A percentile compares a stretch with the other conserved stretches of the same genome.
Conservation (phyloP, 768 basidiomycete genomes). For the Leccinum longicurvipes region DNA sequence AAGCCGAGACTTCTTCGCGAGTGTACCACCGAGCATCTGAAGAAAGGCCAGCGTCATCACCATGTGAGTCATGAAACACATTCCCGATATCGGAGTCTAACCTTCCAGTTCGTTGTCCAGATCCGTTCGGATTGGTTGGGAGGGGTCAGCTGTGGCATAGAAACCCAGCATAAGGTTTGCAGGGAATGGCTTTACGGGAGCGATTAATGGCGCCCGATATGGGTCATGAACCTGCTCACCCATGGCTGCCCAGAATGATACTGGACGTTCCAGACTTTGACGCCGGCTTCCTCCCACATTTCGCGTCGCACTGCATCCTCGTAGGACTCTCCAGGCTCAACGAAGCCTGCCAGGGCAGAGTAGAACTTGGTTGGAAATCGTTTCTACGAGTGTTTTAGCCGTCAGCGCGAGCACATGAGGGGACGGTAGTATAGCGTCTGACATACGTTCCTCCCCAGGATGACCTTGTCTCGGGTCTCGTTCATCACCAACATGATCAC, state of each 20-base stretch:
- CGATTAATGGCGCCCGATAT: not conserved
- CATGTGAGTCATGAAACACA: not conserved
- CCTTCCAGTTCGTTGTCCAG: conserved; percentile 96
- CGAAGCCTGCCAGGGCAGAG: conserved; percentile 89
- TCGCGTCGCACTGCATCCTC: conserved; percentile 93
- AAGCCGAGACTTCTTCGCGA: conserved; percentile 62
- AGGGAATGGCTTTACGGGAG: conserved; percentile 70
- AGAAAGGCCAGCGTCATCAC: not conserved
- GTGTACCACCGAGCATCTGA: conserved; percentile 89
- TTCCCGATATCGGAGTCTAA: conserved; percentile 20
- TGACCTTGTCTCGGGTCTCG: conserved; percentile 73
- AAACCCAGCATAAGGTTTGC: conserved; percentile 90
- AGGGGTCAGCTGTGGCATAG: conserved; percentile 72
- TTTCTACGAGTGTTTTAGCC: conserved; percentile 38
- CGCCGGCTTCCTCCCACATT: conserved; percentile 94
- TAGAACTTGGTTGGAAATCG: conserved; percentile 71
- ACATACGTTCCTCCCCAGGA: conserved; percentile 83
- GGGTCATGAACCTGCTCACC: conserved; percentile 42
- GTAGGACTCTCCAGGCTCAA: conserved; percentile 91
- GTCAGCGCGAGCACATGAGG: not conserved
- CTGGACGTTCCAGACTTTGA: conserved; percentile 76
- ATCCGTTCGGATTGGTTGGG: conserved; percentile 74
- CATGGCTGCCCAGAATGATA: conserved; percentile 90
- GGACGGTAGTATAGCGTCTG: not conserved
- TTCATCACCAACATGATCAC: conserved; percentile 90